Percentiles rank a stretch among this genome's conserved stretches.
phyloP scores from a whole-genome alignment of 805 yeast species.

The Maudiozyma turicensis region DNA sequence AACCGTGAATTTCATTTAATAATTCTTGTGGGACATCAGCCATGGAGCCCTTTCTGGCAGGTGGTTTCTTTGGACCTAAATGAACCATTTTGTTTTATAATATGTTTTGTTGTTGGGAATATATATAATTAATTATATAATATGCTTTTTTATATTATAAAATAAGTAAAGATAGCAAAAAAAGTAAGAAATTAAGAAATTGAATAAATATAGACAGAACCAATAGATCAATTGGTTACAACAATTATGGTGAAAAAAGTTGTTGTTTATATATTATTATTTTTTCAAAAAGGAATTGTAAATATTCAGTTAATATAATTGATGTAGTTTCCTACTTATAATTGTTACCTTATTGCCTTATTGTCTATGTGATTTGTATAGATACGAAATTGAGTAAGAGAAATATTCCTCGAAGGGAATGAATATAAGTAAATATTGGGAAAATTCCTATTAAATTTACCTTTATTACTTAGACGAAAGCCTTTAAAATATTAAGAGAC shows the following conservation, averaged over 20 bases:
- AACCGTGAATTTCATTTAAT: constrained; percentile 44
- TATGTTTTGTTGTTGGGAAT: neutral
- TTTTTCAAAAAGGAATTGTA: neutral
- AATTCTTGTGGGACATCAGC: constrained; percentile 59
- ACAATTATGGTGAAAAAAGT: neutral
- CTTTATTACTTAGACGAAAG: too few relatives aligned
- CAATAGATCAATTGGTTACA: neutral
- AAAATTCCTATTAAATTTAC: too few relatives aligned
- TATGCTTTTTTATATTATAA: neutral
- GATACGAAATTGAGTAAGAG: too few relatives aligned
- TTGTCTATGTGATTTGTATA: too few relatives aligned
- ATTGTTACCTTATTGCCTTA: too few relatives aligned
- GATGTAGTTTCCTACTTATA: too few relatives aligned
- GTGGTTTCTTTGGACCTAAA: constrained; percentile 77
- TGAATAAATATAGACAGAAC: neutral
- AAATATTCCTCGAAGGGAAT: too few relatives aligned
- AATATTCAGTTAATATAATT: too few relatives aligned
- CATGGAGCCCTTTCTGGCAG: constrained; percentile 62
- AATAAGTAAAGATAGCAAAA: neutral
- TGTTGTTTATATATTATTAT: neutral
- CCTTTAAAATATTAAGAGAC: too few relatives aligned
- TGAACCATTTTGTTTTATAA: constrained; percentile 49
- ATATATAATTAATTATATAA: neutral
- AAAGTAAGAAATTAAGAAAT: neutral
- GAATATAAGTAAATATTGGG: too few relatives aligned